phyloP scores from a whole-genome alignment of 2,329 filamentous ascomycete species.

The Alternaria brassicicola region DNA sequence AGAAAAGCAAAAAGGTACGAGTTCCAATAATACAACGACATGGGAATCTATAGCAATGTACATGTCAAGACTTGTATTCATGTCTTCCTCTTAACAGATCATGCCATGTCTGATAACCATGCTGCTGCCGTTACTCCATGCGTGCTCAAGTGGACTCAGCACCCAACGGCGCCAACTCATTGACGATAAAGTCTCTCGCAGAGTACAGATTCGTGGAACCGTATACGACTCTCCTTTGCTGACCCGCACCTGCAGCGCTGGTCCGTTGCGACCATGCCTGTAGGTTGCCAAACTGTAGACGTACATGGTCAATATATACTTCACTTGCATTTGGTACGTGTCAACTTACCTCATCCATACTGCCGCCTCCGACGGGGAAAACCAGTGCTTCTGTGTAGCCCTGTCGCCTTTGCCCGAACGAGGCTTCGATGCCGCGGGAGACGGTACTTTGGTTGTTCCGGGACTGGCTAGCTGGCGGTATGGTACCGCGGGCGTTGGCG shows the following conservation, averaged over 20 bases:
- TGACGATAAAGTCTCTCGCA: constrained; percentile 65
- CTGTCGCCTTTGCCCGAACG: constrained; percentile 87
- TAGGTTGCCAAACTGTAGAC: constrained; percentile 63
- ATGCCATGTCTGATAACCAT: neutral
- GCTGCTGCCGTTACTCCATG: neutral
- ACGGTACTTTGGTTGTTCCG: constrained; percentile 49
- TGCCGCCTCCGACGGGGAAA: constrained; percentile 91
- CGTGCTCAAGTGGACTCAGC: constrained; percentile 51
- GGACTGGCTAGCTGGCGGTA: constrained; percentile 76
- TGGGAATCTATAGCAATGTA: neutral
- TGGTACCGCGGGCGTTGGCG: constrained; percentile 88
- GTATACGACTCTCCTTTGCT: constrained; percentile 85
- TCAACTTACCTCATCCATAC: constrained; percentile 93
- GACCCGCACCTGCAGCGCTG: constrained; percentile 61
- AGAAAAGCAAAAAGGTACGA: neutral
- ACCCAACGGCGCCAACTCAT: constrained; percentile 63
- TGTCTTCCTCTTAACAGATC: neutral
- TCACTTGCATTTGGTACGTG: neutral
- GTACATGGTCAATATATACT: neutral
- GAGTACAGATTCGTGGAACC: constrained; percentile 82
- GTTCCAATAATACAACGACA: neutral
- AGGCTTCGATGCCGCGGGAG: constrained; percentile 72
- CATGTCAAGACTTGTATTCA: neutral
- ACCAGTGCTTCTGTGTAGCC: constrained; percentile 90
- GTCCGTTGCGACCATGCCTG: constrained; percentile 93